phyloP scores from a whole-genome alignment of 1,139 yeast genomes.

The Geotrichum reessii region DNA sequence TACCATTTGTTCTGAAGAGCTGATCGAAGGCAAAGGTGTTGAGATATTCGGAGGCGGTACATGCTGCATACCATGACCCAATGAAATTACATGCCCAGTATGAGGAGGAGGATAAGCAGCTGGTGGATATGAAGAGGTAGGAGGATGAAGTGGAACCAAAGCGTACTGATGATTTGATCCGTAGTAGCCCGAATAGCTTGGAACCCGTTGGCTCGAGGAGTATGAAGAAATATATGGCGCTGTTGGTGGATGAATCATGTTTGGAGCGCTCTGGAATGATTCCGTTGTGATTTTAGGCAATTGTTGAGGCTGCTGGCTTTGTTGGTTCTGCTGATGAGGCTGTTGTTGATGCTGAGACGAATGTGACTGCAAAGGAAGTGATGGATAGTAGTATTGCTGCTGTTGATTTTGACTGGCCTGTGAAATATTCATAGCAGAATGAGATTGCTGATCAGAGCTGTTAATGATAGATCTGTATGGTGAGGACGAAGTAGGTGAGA shows the following conservation, averaged over 20 bases:
- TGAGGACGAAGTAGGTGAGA: neutral
- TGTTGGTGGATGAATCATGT: neutral
- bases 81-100: neutral
- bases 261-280: neutral
- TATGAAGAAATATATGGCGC: neutral
- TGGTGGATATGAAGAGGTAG: neutral
- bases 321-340: neutral
- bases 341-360: neutral
- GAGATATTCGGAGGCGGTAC: neutral
- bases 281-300: neutral
- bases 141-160: neutral
- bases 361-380: neutral
- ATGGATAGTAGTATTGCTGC: neutral
- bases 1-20: neutral
- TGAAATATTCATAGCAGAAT: neutral
- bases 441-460: neutral
- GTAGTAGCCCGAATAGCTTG: neutral
- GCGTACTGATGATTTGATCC: neutral
- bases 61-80: neutral
- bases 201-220: neutral
- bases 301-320: neutral
- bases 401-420: neutral
- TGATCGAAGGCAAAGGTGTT: slow-evolving; percentile 6
- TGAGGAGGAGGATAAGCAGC: neutral
- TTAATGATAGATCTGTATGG: neutral